Base-by-base conservation (phyloP, 2,329 filamentous ascomycete genomes). In the Ophiobolus disseminans region DNA sequence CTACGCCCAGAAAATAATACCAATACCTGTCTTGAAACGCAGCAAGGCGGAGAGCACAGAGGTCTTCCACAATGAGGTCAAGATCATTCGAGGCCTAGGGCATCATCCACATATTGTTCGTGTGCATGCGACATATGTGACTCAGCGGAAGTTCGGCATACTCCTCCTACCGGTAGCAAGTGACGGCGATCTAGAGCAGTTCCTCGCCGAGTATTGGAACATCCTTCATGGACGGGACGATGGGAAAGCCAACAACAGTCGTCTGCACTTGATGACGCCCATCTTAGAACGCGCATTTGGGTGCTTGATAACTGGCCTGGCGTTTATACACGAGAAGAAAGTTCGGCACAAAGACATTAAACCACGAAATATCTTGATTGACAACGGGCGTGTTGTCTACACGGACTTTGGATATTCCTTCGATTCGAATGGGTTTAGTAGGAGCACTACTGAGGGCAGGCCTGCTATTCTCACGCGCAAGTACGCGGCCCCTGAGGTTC, bases 281-380 rank as follows among this genome's bases (percentile, higher is more conserved):
- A 25, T 48, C 3, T 22, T 57, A 3, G 16, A 53, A 22, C 41
- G 23, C 20, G 51, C 48, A 4, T 60, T 58, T 36, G 60, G 62
- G 0, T 65, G 58, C 41, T 41, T 62, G 2, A 46, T 55, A 1
- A 34, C 28, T 31, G 55, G 51, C 1, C 31, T 65, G 9, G 41
- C 48, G 5, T 60, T 58, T 28, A 56, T 63, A 28, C 58, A 65
- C 23, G 21, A 50, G 5, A 44, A 49, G 5, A 55, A 23, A 2
- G 48, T 63, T 6, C 48, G 60, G 2, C 60, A 63, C 38, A 60
- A 59, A 26, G 62, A 66, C 20, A 54, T 62, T 30, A 65, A 67
- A 20, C 56, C 61, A 1, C 35, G 42, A 16, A 62, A 65, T 28
- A 62, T 62, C 6, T 40, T 63, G 7, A 34, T 66, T 10, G 45